Evolutionary conservation across 805 yeast genomes (phyloP), one percentile per base, ranked within the genome.

Genomic region (Saccharomyces jurei): DNA sequence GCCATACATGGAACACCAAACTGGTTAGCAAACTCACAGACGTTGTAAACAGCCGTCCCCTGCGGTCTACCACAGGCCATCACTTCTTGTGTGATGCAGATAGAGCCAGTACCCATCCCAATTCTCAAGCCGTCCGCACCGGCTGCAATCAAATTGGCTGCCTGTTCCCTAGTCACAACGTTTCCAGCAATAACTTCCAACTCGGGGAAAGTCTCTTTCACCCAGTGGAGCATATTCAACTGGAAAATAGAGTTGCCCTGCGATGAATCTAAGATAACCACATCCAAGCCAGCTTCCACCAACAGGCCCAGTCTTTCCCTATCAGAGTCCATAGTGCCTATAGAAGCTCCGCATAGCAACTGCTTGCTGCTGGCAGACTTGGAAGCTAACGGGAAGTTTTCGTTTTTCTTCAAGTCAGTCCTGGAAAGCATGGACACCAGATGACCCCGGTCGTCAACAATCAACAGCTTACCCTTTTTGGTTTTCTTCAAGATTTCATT

Each of bases 31-130:
- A 94, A 91, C 78, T 92, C 90, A 60, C 94, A 81, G 53, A 94
- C 99, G 63, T 83, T 85, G 81, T 82, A 91, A 53, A 94, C 98
- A 57, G 99, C 99, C 62, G 98, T 90, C 77, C 98, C 99, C 80
- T 94, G 99, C 58, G 99, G 99, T 82, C 99, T 90, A 77, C 99
- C 99, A 78, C 97, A 95, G 52, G 99, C 99, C 99, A 94, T 94
- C 57, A 94, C 98, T 78, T 94, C 99, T 79, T 94, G 99, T 52
- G 99, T 94, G 72, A 94, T 94, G 82, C 99, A 94, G 72, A 94
- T 94, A 59, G 97, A 89, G 68, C 99, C 99, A 32, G 98, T 89
- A 71, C 99, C 99, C 99, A 94, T 94, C 77, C 99, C 99, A 64
- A 94, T 92, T 82, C 98, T 89, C 68, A 94, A 80, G 72, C 91